Evolutionary conservation across 78 protist genomes (phyloP), one percentile per base, ranked within the genome.

Genomic region (Polysphondylium violaceum): DNA sequence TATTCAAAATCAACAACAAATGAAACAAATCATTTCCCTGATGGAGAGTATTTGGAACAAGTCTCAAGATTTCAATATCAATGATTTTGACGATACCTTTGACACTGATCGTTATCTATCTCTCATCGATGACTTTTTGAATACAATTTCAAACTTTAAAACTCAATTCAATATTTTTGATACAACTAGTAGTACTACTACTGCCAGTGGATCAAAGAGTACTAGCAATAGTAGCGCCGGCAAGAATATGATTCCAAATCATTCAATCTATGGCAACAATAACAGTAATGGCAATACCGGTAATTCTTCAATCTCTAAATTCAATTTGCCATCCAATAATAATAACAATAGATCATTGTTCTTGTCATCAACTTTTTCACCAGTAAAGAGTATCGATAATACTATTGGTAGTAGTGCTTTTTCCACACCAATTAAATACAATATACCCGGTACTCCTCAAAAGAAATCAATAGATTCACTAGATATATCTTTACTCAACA

Each of bases 61-160:
- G 41, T 81, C 78, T 41, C 89, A 81, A 55, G 74, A 81, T 41
- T 81, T 41, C 44, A 81, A 64, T 81, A 36, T 71, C 12, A 38
- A 17, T 9, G 68, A 81, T 41, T 53, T 81, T 4, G 89, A 81
- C 16, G n/a, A 17, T 17, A 43, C 36, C 7, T 44, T 81, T n/a
- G 71, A 68, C 12, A 38, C 17, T 21, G 27, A 38, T 65, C 55
- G 40, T 29, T 65, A 65, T 65, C 40, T 65, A 65, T 38, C 33
- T 38, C 55, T 38, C 14, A 65, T 65, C 40, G 73, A 65, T 65
- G 27, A 16, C 21, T 33, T 29, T 65, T 65, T 65, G n/a, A 51
- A 65, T 29, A 38, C 31, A 16, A 65, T 65, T 21, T 11, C 73
- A 65, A 38, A 21, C 19, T 65, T 33, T n/a, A 65, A 65, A 38